phyloP scores from a whole-genome alignment of 805 yeast species.

The Saturnispora serradocipensis region DNA sequence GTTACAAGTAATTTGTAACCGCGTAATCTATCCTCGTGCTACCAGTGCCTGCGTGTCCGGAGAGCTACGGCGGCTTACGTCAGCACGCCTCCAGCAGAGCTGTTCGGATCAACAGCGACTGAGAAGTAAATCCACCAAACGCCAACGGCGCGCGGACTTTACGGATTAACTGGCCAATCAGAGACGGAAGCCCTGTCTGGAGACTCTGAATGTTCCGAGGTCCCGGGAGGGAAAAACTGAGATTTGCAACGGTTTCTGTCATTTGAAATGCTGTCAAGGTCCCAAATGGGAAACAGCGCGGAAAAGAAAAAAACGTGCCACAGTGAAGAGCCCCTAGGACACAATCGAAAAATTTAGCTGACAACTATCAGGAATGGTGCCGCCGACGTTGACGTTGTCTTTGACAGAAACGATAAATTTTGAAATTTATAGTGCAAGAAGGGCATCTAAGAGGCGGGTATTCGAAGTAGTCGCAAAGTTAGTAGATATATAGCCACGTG shows the following conservation, averaged over 20 bases:
- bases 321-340: not conserved
- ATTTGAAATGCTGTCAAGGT: not conserved
- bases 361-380: not conserved
- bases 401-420: not conserved
- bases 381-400: not conserved
- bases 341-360: not conserved
- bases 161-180: not conserved
- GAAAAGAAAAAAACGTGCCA: not conserved
- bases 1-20: conserved; percentile 71
- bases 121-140: no score
- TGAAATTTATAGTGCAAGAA: not conserved
- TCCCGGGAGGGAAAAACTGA: not conserved
- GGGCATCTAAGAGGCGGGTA: not conserved
- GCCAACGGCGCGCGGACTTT: not conserved
- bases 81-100: not conserved
- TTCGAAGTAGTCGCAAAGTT: not conserved
- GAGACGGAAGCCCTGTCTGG: not conserved
- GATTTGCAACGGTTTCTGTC: not conserved
- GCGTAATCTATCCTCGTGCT: no score
- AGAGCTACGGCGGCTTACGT: no score
- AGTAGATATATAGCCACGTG: no score
- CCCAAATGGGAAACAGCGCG: not conserved
- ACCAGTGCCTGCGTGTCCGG: no score
- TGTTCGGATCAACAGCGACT: no score
- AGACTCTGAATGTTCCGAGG: not conserved